Percentiles rank a stretch among this genome's conserved stretches.
phyloP scores from a whole-genome alignment of 1,139 yeast species.

The Nakaseomyces delphensis region DNA sequence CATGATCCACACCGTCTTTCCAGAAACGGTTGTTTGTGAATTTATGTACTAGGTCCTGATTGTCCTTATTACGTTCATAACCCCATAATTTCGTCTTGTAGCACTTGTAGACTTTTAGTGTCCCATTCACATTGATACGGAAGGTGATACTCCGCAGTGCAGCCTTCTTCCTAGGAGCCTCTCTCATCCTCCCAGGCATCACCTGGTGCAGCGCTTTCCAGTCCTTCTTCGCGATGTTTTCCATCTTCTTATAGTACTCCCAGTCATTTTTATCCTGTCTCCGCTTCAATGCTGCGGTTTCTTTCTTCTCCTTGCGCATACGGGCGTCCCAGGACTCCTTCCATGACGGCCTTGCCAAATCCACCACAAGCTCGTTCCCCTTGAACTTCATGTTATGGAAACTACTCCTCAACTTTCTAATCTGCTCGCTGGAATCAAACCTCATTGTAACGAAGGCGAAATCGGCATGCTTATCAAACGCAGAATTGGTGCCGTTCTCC shows the following conservation, averaged over 20 bases:
- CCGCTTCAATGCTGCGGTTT: slow-evolving; percentile 25
- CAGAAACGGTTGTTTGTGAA: slow-evolving; percentile 49
- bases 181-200: slow-evolving; percentile 56
- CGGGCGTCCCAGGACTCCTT: slow-evolving; percentile 39
- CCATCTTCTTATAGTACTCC: slow-evolving; percentile 36
- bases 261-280: slow-evolving; percentile 34
- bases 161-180: slow-evolving; percentile 40
- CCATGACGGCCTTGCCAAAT: slow-evolving; percentile 40
- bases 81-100: slow-evolving; percentile 87
- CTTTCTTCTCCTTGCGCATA: slow-evolving; percentile 31
- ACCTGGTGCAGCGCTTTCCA: slow-evolving; percentile 41
- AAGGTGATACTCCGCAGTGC: slow-evolving; percentile 48
- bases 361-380: slow-evolving; percentile 57
- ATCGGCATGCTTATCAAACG: slow-evolving; percentile 37
- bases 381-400: slow-evolving; percentile 66
- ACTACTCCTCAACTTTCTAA: slow-evolving; percentile 42
- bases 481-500: slow-evolving; percentile 24
- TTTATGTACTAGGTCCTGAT: slow-evolving; percentile 53
- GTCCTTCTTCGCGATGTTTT: slow-evolving; percentile 32
- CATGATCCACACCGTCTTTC: slow-evolving; percentile 77
- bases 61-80: slow-evolving; percentile 53
- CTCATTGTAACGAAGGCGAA: slow-evolving; percentile 63
- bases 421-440: slow-evolving; percentile 39
- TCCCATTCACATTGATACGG: slow-evolving; percentile 56
- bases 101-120: slow-evolving; percentile 47